Conservation (phyloP, 1,139 yeast genomes). For the Taphrina pruni region DNA sequence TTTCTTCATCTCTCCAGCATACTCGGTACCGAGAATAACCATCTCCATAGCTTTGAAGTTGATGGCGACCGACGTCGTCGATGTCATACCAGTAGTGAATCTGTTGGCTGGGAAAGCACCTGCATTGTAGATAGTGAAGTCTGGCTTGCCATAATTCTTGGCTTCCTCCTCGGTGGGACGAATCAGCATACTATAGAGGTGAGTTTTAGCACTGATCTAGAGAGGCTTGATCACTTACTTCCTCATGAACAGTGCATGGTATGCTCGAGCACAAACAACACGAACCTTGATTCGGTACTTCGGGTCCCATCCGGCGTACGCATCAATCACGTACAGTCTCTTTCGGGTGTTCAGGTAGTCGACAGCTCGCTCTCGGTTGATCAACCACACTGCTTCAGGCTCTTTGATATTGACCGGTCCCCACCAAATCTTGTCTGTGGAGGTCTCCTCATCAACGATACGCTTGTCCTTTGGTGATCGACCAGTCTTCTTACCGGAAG, state of each 20-base stretch:
- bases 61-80: conserved; percentile 92
- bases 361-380: conserved; percentile 94
- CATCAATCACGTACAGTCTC: conserved; percentile 92
- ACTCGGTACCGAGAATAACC: conserved; percentile 98
- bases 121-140: conserved; percentile 97
- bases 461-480: conserved; percentile 98
- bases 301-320: conserved; percentile 99
- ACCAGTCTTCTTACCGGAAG: conserved; percentile 95
- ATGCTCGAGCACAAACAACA: conserved; percentile 97
- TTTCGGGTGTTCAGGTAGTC: conserved; percentile 96
- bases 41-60: conserved; percentile 98
- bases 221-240: conserved; percentile 52
- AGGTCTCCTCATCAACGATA: conserved; percentile 91
- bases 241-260: conserved; percentile 97
- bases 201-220: not conserved
- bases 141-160: conserved; percentile 92
- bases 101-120: conserved; percentile 98
- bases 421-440: conserved; percentile 89
- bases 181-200: conserved; percentile 68
- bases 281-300: conserved; percentile 95
- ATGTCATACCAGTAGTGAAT: conserved; percentile 96
- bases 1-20: conserved; percentile 99
- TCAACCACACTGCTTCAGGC: conserved; percentile 92
- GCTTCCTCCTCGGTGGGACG: conserved; percentile 92
- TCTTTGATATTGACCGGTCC: conserved; percentile 98